A percentile compares a stretch with the other conserved stretches of the same genome.
Evolutionary conservation across 2,329 filamentous ascomycete genomes (phyloP).

Genomic region (Ophiostoma perfectum): DNA sequence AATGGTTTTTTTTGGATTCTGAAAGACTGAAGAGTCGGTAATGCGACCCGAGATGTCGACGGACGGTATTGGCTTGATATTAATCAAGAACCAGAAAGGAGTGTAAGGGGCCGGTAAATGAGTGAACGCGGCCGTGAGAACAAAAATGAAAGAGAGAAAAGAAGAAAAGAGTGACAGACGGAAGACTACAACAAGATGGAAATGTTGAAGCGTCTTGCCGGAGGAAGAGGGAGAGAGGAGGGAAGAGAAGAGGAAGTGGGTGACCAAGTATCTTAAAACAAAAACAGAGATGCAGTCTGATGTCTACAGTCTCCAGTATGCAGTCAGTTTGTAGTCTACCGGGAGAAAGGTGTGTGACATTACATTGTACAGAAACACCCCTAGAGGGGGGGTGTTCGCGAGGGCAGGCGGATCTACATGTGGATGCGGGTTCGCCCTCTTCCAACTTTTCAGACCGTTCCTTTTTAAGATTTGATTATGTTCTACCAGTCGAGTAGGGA

Average conservation of each 20-base stretch:
- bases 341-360: not conserved
- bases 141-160: not conserved
- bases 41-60: not conserved
- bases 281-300: not conserved
- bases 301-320: not conserved
- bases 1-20: not conserved
- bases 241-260: not conserved
- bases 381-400: not conserved
- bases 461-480: not conserved
- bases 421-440: conserved; percentile 6
- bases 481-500: too few relatives aligned
- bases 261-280: conserved; percentile 8
- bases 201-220: conserved; percentile 9
- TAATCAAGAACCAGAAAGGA: not conserved
- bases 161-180: conserved; percentile 1
- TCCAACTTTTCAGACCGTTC: not conserved
- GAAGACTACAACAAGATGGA: not conserved
- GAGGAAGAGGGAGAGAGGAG: conserved; percentile 12
- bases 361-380: conserved; percentile 1
- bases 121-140: conserved; percentile 1
- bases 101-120: not conserved
- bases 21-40: conserved; percentile 12
- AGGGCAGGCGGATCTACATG: not conserved
- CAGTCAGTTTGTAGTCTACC: not conserved
- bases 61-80: not conserved